These are phyloP conservation scores for Carex kokanica DNA, from an alignment of 176 grass and related monocot genomes.

Conservation along the genomic window DNA sequence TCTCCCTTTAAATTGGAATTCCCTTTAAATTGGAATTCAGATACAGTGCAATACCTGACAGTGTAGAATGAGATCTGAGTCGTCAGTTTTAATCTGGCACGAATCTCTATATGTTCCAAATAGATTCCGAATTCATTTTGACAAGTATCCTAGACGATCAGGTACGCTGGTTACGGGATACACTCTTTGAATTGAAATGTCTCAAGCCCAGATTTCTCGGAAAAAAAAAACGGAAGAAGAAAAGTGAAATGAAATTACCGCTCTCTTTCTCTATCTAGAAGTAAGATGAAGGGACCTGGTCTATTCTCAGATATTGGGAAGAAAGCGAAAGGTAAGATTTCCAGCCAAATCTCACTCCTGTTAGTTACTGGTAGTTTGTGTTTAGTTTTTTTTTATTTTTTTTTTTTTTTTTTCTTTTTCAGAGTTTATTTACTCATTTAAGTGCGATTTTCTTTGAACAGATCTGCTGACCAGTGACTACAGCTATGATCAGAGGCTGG, in stretches of 20 bases:
- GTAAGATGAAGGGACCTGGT: neutral
- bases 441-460: slow-evolving; percentile 15
- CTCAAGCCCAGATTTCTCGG: neutral
- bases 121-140: no score
- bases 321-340: neutral
- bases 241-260: neutral
- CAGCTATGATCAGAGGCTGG: slow-evolving; percentile 87
- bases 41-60: no score
- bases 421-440: neutral
- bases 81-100: no score
- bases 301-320: slow-evolving; percentile 13
- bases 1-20: no score
- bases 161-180: no score
- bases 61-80: no score
- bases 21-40: no score
- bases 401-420: neutral
- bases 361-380: neutral
- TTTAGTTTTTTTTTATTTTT: no score
- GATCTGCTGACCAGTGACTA: slow-evolving; percentile 96
- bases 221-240: neutral
- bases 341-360: neutral
- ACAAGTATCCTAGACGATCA: no score
- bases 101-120: no score
- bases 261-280: neutral
- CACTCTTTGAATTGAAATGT: no score